Evolutionary conservation across 73 alveolate genomes (phyloP), one percentile per base, ranked within the genome.

Genomic region (Paramecium sexaurelia): DNA sequence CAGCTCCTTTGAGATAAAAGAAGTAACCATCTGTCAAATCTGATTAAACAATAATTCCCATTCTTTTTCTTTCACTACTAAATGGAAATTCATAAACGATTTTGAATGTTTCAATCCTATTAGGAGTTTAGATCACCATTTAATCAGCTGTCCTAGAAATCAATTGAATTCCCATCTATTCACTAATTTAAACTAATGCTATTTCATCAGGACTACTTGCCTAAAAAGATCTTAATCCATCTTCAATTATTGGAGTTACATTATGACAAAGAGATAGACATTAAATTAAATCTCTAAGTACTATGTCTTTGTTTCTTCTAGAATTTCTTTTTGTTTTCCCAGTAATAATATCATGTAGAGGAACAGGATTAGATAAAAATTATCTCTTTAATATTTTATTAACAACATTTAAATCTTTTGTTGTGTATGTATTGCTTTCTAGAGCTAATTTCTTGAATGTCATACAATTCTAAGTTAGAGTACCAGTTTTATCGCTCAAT

Each of bases 401-500:
- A 19, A 78, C 90, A 0, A 61, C 71, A 24, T 40, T 40, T 6
- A 78, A 19, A 78, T 78, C 96, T n/a, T 84, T 89, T 66, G 92
- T 95, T 68, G 95, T 94, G 55, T 92, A 95, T 68, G 75, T 91
- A 36, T 93, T 96, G 24, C 91, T 66, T 78, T 96, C 99, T 94
- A 96, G 75, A n/a, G 96, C 93, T 37, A 98, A 78, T 75, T 95
- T 95, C 92, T 97, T 98, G 78, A 98, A 95, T 9, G 94, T 95
- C 99, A 98, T 98, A 55, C 96, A 99, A 95, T 98, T 98, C 83
- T 96, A 94, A 3, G 99, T 98, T 29, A 98, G 93, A 15, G 99
- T 98, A 19, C 99, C 99, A 5, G 99, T 98, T 93, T 98, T 98
- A 91, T 98, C 99, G 66, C 98, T 95, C 55, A 98, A 92, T 78